Percentiles rank a stretch among this genome's conserved stretches.
phyloP scores from a whole-genome alignment of 1,284 basidiomycete genomes.

The Leccinum pallidistipes region DNA sequence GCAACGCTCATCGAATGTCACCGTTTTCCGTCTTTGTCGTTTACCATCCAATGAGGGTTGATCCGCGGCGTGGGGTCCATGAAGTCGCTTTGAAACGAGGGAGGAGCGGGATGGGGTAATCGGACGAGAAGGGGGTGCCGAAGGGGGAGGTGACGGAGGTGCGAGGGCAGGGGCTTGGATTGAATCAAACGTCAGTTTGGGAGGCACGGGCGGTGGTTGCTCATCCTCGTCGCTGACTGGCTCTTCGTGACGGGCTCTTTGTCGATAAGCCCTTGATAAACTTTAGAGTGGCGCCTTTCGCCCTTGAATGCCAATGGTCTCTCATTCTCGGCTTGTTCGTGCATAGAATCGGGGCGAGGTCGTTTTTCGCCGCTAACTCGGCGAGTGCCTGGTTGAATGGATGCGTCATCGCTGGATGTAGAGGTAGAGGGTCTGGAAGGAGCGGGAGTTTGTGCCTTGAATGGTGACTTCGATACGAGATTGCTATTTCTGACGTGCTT shows the following conservation, averaged over 20 bases:
- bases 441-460: conserved; percentile 65
- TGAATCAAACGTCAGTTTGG: conserved; percentile 17
- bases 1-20: conserved; percentile 83
- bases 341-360: conserved; percentile 63
- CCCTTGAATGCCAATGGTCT: conserved; percentile 69
- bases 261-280: conserved; percentile 71
- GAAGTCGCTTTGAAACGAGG: conserved; percentile 77
- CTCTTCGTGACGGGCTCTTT: conserved; percentile 83
- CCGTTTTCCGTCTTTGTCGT: conserved; percentile 71
- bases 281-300: conserved; percentile 74
- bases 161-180: conserved; percentile 5
- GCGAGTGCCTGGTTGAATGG: conserved; percentile 38
- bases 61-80: conserved; percentile 73
- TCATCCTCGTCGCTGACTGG: conserved; percentile 35
- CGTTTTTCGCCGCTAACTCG: conserved; percentile 74
- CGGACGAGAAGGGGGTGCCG: conserved; percentile 29
- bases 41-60: conserved; percentile 42
- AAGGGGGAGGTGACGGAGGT: conserved; percentile 32
- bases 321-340: conserved; percentile 68
- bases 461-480: conserved; percentile 88
- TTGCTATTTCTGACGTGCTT: conserved; percentile 79
- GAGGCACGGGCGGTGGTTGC: conserved; percentile 30
- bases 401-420: conserved; percentile 7
- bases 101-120: conserved; percentile 67
- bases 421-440: conserved; percentile 43